Base-by-base conservation (phyloP, 192 early-diverging fungal genomes). In the Rhizoclosmatium sp. region DNA sequence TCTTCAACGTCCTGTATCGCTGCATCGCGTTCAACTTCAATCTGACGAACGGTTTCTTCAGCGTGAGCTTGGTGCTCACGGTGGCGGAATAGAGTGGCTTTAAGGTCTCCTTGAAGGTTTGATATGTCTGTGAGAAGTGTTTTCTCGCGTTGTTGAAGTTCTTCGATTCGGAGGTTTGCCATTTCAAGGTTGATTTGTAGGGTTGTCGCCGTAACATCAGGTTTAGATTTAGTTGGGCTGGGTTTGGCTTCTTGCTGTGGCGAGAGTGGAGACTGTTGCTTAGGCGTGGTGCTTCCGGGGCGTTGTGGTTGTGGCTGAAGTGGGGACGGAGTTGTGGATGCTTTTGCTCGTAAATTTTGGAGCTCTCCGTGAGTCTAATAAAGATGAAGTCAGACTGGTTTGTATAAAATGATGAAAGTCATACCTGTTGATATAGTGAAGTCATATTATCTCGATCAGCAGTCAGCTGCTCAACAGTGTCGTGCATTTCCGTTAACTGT, bases 401-500 rank as follows among this genome's bases (percentile, higher is more conserved):
- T 9, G 41, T 10, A 75, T 23, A 39, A 75, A 47, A 73, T 65
- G 16, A n/a, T 14, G 14, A 31, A 73, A 61, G 61, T 54, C 49
- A 65, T 54, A 83, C 84, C 82, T 89, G 86, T 49, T 82, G 72
- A 68, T 89, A 89, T 41, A 89, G 67, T 9, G 9, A 46, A 3
- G 67, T 58, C 19, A 87, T 46, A 49, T 84, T 85, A 61, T 89
- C 86, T 1, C 88, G 81, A 46, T 89, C 88, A 39, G 47, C 56
- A 3, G 83, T 86, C 3, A 89, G 69, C 23, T 61, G 46, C 23
- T 81, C 68, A 45, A 88, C 71, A 39, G 69, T 59, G 14, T 58
- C 56, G 21, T 84, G 76, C 2, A 88, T 65, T 31, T 86, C 82
- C 2, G 48, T 47, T 0, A 89, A 45, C 51, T 86, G 80, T 0